phyloP scores from a whole-genome alignment of 306 rosid species.

The Prunus mongolica region DNA sequence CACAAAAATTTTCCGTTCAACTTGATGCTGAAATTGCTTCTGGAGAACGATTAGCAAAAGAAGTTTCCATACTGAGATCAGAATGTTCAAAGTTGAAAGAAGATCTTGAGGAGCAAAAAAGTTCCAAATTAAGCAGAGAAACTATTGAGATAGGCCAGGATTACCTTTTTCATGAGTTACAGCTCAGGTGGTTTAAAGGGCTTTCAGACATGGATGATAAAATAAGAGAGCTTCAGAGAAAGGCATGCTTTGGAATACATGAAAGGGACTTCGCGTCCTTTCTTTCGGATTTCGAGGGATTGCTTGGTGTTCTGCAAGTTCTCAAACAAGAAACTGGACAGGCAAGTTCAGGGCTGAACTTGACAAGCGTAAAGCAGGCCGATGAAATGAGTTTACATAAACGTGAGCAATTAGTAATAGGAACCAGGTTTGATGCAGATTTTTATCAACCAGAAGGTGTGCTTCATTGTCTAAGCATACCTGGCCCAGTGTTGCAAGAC shows the following conservation, averaged over 20 bases:
- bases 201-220: conserved; percentile 73
- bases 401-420: conserved; percentile 51
- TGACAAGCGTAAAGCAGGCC: conserved; percentile 36
- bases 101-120: conserved; percentile 57
- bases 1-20: conserved; percentile 57
- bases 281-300: conserved; percentile 56
- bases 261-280: conserved; percentile 65
- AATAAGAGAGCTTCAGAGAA: conserved; percentile 64
- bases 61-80: conserved; percentile 63
- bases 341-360: conserved; percentile 39
- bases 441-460: conserved; percentile 57
- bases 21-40: conserved; percentile 79
- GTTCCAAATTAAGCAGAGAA: conserved; percentile 45
- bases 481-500: conserved; percentile 58
- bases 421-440: conserved; percentile 59
- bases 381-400: conserved; percentile 41
- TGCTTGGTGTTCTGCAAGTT: conserved; percentile 55
- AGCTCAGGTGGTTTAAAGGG: conserved; percentile 62
- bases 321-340: conserved; percentile 66
- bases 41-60: conserved; percentile 67
- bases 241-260: conserved; percentile 56
- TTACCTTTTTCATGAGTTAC: conserved; percentile 44
- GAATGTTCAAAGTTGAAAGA: conserved; percentile 75
- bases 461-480: conserved; percentile 49
- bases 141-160: conserved; percentile 40